Evolutionary conservation across 805 yeast species (phyloP), one percentile per base, ranked within the genome.

Genomic region (Metschnikowia lachancei): DNA sequence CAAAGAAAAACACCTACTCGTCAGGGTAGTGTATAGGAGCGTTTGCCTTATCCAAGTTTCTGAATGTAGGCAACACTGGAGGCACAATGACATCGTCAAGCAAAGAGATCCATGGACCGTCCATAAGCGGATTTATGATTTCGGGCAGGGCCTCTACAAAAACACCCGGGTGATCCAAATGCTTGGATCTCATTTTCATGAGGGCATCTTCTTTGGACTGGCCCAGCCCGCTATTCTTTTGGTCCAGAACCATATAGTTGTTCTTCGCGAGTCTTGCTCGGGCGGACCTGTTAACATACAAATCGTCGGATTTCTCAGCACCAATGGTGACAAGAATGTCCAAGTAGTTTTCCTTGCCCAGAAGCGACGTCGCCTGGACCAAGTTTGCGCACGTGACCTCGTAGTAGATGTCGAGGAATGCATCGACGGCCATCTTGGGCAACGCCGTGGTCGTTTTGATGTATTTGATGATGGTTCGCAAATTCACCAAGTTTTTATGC

Each of bases 21-120:
- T 67, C 53, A 12, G 53, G 53, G 51, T 75, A 77, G 30, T 67
- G 70, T 1, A 78, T 66, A 11, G 77, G 67, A 17, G 69, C 65
- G 44, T 69, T 68, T 4, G 87, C 85, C 59, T 79, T 81, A 53
- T 85, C 91, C 8, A 83, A 80, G 57, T 82, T 81, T 51, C 74
- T 78, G 60, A 83, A 83, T 4, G 73, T 67, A 1, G 91, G 92
- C 18, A 81, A 56, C 2, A 61, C 53, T 0, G 71, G 71, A 1
- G 60, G 54, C 16, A 42, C 49, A 13, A 62, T 38, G n/a, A 54
- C 50, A 3, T 53, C 43, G 4, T 52, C 48, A 1, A 53, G 49
- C 26, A 67, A 56, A 14, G 60, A 55, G 6, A 65, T 49, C 56
- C 58, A 52, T 7, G 52, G 55, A 2, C 51, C 49, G 9, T 47